Percentiles rank a stretch among this genome's conserved stretches.
Evolutionary conservation across 164 flowering plant species (phyloP).

Genomic region (Vitis labrusca): DNA sequence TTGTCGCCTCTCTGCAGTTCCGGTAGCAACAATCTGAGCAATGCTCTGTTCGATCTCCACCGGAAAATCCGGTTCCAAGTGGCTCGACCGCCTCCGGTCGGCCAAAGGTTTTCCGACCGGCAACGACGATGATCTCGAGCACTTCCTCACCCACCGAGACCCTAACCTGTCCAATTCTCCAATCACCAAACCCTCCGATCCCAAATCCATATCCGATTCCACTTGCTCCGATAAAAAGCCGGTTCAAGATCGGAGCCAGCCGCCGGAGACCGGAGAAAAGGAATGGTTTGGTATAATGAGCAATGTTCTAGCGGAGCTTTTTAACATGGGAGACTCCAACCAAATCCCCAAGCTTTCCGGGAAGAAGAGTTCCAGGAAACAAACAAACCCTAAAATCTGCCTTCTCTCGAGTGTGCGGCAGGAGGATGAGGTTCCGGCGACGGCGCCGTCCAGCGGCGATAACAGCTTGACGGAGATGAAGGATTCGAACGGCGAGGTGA

Average conservation of each 20-base stretch:
- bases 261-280: conserved; percentile 5
- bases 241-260: background rate
- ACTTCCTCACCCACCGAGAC: conserved; percentile 38
- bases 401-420: conserved; percentile 13
- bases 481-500: conserved; percentile 9
- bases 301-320: conserved; percentile 68
- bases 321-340: conserved; percentile 45
- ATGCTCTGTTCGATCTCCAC: conserved; percentile 48
- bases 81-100: conserved; percentile 84
- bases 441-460: conserved; percentile 28
- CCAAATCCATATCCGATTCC: conserved; percentile 14
- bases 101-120: conserved; percentile 58
- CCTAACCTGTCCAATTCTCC: conserved; percentile 22
- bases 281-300: conserved; percentile 37
- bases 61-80: conserved; percentile 48
- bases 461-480: conserved; percentile 18
- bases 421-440: conserved; percentile 15
- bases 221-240: conserved; percentile 10
- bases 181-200: conserved; percentile 12
- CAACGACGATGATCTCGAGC: conserved; percentile 45
- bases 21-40: background rate
- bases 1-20: background rate
- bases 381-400: conserved; percentile 57
- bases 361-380: conserved; percentile 59
- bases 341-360: conserved; percentile 5